Conservation (phyloP, 106 monocot genomes). For the Narthecium ossifragum region DNA sequence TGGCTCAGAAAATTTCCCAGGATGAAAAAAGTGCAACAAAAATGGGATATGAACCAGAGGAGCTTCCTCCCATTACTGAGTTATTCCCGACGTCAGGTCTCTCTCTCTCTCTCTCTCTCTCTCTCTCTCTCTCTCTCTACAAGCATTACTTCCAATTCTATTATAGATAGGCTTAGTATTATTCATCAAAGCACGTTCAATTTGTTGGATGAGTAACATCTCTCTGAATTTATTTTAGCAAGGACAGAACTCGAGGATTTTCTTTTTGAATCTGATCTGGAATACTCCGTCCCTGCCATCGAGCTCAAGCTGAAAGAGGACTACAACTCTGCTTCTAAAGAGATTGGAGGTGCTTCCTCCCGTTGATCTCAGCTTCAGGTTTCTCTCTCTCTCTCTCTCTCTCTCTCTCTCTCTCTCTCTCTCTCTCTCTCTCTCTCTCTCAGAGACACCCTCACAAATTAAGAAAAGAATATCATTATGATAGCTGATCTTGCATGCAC, state of each 20-base stretch:
- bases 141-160: neutral
- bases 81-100: conserved; percentile 1
- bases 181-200: neutral
- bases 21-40: neutral
- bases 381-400: conserved; percentile 2
- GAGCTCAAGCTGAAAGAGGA: conserved; percentile 9
- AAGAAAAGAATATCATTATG: no score
- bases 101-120: conserved; percentile 8
- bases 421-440: neutral
- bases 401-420: conserved; percentile 17
- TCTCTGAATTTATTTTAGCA: neutral
- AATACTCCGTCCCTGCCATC: neutral
- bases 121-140: no score
- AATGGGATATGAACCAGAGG: conserved; percentile 9
- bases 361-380: neutral
- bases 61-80: neutral
- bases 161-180: no score
- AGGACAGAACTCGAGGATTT: neutral
- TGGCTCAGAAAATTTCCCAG: neutral
- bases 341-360: neutral
- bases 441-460: no score
- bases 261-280: neutral
- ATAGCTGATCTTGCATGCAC: neutral
- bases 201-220: neutral
- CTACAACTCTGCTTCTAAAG: neutral